Conservation (phyloP, 345 rosid species). For the Tarenaya hassleriana region DNA sequence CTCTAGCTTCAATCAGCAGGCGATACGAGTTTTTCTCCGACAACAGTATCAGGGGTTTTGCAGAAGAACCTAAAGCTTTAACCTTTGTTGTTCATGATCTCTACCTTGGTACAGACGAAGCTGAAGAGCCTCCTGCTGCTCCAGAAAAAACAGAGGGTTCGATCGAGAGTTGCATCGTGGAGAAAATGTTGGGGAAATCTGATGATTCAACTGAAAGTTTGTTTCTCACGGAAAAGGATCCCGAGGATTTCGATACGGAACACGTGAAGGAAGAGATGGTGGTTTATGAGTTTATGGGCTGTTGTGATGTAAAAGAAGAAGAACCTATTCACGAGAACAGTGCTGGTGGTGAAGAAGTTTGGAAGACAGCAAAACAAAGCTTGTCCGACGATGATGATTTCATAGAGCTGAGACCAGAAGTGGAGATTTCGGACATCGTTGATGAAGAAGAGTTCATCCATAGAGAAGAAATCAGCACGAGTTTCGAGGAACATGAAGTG, state of each 20-base stretch:
- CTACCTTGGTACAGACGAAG: constrained; percentile 7
- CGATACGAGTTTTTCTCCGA: constrained; percentile 37
- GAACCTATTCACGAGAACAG: constrained; percentile 18
- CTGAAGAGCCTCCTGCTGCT: constrained; percentile 1
- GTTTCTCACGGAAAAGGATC: constrained; percentile 3
- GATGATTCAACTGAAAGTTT: constrained; percentile 17
- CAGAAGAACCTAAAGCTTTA: constrained; percentile 43
- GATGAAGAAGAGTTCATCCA: constrained; percentile 16
- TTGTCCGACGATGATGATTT: constrained; percentile 27
- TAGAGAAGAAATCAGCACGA: constrained; percentile 19
- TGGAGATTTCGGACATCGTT: constrained; percentile 22
- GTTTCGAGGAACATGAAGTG: constrained; percentile 19
- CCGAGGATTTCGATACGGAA: constrained; percentile 9
- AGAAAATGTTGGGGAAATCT: constrained; percentile 22
- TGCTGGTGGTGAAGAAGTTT: constrained; percentile 17
- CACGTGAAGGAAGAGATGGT: constrained; percentile 24
- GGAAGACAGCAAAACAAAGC: constrained; percentile 14
- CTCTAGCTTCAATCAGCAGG: constrained; percentile 21
- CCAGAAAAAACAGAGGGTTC: constrained; percentile 18
- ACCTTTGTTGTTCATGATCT: constrained; percentile 38
- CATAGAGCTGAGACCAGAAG: constrained; percentile 36
- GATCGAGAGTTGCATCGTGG: constrained; percentile 10
- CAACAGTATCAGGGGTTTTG: constrained; percentile 36
- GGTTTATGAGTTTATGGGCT: constrained; percentile 24
- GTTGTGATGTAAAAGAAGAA: constrained; percentile 17